phyloP scores from a whole-genome alignment of 495 filamentous ascomycete genomes.

The Aspergillus cristatus region DNA sequence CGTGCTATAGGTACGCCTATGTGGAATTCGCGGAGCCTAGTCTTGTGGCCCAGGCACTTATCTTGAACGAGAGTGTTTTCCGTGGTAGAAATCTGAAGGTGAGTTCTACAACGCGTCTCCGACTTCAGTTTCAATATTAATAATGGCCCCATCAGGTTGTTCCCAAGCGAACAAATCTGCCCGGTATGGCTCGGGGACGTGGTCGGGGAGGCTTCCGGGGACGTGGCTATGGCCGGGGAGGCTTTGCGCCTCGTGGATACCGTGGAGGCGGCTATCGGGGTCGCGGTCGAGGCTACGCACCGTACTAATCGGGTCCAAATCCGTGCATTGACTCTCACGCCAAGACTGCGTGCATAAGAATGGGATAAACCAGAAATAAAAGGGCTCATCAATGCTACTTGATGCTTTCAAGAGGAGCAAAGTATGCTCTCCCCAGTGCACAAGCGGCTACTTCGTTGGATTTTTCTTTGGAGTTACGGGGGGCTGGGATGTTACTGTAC shows the following conservation, averaged over 20 bases:
- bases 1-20: constrained; percentile 76
- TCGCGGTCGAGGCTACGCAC: constrained; percentile 69
- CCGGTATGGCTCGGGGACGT: constrained; percentile 79
- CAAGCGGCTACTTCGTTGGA: constrained; percentile 11
- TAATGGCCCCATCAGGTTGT: constrained; percentile 66
- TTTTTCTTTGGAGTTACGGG: constrained; percentile 28
- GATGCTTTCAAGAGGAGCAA: too few relatives aligned
- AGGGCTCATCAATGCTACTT: too few relatives aligned
- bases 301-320: constrained; percentile 53
- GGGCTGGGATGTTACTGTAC: constrained; percentile 25
- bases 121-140: not conserved
- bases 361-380: too few relatives aligned
- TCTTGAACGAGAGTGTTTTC: constrained; percentile 94
- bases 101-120: constrained; percentile 6
- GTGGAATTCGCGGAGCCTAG: constrained; percentile 96
- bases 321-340: not conserved
- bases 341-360: too few relatives aligned
- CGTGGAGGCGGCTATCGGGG: constrained; percentile 76
- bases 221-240: constrained; percentile 51
- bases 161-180: constrained; percentile 94
- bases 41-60: constrained; percentile 84
- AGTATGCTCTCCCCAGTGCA: too few relatives aligned
- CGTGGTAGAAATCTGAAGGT: constrained; percentile 93
- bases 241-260: constrained; percentile 58
- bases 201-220: constrained; percentile 61